Percentiles rank a stretch among this genome's conserved stretches.
These are phyloP conservation scores for Durotheca rogersii DNA, from an alignment of 495 filamentous ascomycete species.

Conservation along the genomic window DNA sequence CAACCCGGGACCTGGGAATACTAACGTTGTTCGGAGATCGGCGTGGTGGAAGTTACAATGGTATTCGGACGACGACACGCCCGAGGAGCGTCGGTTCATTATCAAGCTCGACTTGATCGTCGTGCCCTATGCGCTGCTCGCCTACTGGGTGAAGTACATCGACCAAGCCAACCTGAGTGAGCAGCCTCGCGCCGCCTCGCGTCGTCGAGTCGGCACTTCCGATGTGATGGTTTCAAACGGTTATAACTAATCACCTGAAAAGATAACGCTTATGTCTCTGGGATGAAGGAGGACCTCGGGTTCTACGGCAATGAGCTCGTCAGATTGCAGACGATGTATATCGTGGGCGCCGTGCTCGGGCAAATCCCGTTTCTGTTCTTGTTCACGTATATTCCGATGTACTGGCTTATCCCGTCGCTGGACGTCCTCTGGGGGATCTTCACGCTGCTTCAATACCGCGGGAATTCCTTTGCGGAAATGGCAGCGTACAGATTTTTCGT, in stretches of 20 bases:
- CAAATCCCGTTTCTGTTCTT: constrained; percentile 54
- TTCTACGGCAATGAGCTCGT: constrained; percentile 52
- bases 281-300: constrained; percentile 41
- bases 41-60: constrained; percentile 46
- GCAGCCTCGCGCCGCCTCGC: neutral
- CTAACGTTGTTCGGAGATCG: constrained; percentile 8
- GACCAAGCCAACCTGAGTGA: constrained; percentile 41
- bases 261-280: constrained; percentile 44
- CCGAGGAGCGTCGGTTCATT: constrained; percentile 45
- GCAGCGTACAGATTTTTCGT: too few species aligned
- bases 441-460: constrained; percentile 49
- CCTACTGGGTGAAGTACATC: constrained; percentile 52
- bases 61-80: constrained; percentile 46
- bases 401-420: constrained; percentile 1
- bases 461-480: constrained; percentile 27
- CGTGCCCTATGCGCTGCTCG: constrained; percentile 41
- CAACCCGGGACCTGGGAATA: too few species aligned
- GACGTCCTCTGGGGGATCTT: constrained; percentile 51
- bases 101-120: constrained; percentile 47
- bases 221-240: too few species aligned
- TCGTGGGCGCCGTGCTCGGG: constrained; percentile 51
- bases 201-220: constrained; percentile 7
- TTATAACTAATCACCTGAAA: too few species aligned
- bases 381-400: constrained; percentile 46
- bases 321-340: constrained; percentile 51